Conservation (phyloP, 179 eudicot genomes). For the Spergularia azorica region DNA sequence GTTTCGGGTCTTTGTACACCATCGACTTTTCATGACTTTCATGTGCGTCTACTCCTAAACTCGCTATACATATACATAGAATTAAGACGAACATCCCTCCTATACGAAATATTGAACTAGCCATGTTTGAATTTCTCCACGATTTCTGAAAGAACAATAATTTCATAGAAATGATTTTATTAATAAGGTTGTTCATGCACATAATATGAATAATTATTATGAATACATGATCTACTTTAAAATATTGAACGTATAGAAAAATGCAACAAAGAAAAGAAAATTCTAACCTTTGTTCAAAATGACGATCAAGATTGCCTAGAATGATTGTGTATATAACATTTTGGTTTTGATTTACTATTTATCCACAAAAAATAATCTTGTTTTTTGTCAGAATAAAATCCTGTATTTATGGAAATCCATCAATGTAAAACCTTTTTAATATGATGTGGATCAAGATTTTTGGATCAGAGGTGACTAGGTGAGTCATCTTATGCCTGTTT, state of each 20-base stretch:
- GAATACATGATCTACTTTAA: no score
- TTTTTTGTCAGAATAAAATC: not conserved
- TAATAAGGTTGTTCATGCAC: not conserved
- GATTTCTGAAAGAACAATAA: conserved; percentile 3
- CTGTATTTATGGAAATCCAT: not conserved
- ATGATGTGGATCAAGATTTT: not conserved
- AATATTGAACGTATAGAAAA: no score
- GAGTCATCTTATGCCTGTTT: conserved; percentile 5
- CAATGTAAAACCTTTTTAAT: not conserved
- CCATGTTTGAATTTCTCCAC: not conserved
- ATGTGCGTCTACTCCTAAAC: not conserved
- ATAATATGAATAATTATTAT: no score
- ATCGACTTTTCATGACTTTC: not conserved
- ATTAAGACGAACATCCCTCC: not conserved
- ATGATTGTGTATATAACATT: not conserved
- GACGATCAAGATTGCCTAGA: not conserved
- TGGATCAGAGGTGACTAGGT: conserved; percentile 1
- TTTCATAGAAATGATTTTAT: not conserved
- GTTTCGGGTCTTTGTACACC: conserved; percentile 31
- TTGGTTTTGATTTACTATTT: no score
- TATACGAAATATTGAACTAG: not conserved
- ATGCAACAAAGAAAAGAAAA: not conserved
- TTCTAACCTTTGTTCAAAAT: conserved; percentile 1
- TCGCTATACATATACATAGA: conserved; percentile 14
- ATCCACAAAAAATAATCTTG: not conserved